phyloP scores from a whole-genome alignment of 2,329 filamentous ascomycete genomes.

The Aspergillus nomiae region DNA sequence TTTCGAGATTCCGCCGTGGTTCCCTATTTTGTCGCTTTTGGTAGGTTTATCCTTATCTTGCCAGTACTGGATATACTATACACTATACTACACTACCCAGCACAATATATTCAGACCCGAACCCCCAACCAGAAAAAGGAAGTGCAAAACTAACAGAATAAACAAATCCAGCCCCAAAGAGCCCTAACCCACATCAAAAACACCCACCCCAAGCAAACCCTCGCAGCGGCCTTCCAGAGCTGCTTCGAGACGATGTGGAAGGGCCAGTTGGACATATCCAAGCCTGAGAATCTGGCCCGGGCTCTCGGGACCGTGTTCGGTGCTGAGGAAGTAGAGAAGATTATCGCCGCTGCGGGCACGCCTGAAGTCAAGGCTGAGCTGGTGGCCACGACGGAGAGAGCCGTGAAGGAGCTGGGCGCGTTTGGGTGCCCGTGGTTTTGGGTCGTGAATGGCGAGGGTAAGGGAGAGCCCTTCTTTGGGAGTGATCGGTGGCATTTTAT shows the following conservation, averaged over 20 bases:
- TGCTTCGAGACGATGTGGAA: slow-evolving; percentile 67
- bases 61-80: too few relatives aligned
- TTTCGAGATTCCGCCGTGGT: slow-evolving; percentile 50
- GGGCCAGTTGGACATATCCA: slow-evolving; percentile 60
- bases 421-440: slow-evolving; percentile 79
- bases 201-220: slow-evolving; percentile 52
- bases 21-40: slow-evolving; percentile 57
- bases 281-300: slow-evolving; percentile 54
- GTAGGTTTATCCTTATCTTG: slow-evolving; percentile 41
- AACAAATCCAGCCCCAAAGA: slow-evolving; percentile 58
- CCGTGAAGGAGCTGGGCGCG: slow-evolving; percentile 62
- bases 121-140: not conserved
- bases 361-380: slow-evolving; percentile 58
- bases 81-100: too few relatives aligned
- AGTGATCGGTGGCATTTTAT: slow-evolving; percentile 69
- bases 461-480: slow-evolving; percentile 72
- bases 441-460: slow-evolving; percentile 57
- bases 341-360: slow-evolving; percentile 56
- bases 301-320: slow-evolving; percentile 37
- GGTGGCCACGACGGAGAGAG: slow-evolving; percentile 61
- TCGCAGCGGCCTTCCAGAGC: slow-evolving; percentile 56
- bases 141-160: not conserved
- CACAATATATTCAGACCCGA: not conserved
- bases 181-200: slow-evolving; percentile 68
- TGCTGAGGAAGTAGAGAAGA: slow-evolving; percentile 53